A percentile compares a stretch with the other conserved stretches of the same genome.
Evolutionary conservation across 352 stramenopile genomes (phyloP).

Genomic region (Phytophthora idaei): DNA sequence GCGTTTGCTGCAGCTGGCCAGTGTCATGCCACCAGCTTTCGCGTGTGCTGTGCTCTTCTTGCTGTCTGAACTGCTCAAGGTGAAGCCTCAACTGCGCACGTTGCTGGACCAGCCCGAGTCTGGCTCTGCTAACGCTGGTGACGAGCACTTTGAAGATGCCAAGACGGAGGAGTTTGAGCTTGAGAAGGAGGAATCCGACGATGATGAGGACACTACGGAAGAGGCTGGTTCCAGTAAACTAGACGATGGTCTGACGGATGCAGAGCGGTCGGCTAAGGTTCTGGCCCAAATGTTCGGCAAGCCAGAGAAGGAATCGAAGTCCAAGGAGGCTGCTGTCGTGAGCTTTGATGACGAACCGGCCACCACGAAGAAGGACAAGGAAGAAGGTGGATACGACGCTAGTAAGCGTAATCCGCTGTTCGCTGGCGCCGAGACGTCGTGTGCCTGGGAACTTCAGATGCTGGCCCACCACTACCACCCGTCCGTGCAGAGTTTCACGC

Average conservation of each 20-base stretch:
- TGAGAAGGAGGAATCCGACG: constrained; percentile 50
- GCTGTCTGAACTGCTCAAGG: constrained; percentile 93
- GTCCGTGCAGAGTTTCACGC: constrained; percentile 93
- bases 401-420: constrained; percentile 90
- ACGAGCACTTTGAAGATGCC: constrained; percentile 66
- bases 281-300: constrained; percentile 73
- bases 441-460: constrained; percentile 94
- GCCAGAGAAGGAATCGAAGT: constrained; percentile 15
- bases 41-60: constrained; percentile 95
- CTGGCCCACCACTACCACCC: constrained; percentile 96
- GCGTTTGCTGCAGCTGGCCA: constrained; percentile 88
- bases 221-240: constrained; percentile 29
- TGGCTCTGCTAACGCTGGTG: constrained; percentile 31
- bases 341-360: constrained; percentile 48
- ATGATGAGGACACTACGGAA: constrained; percentile 40
- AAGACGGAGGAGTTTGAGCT: constrained; percentile 46
- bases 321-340: constrained; percentile 29
- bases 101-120: constrained; percentile 72
- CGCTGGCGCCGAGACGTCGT: constrained; percentile 68
- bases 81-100: constrained; percentile 77
- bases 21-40: constrained; percentile 86
- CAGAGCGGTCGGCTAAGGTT: constrained; percentile 58
- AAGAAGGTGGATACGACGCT: constrained; percentile 71
- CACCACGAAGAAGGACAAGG: constrained; percentile 18
- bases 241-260: constrained; percentile 55